phyloP scores from a whole-genome alignment of 371 early-diverging fungal genomes.

The Blakeslea trispora region DNA sequence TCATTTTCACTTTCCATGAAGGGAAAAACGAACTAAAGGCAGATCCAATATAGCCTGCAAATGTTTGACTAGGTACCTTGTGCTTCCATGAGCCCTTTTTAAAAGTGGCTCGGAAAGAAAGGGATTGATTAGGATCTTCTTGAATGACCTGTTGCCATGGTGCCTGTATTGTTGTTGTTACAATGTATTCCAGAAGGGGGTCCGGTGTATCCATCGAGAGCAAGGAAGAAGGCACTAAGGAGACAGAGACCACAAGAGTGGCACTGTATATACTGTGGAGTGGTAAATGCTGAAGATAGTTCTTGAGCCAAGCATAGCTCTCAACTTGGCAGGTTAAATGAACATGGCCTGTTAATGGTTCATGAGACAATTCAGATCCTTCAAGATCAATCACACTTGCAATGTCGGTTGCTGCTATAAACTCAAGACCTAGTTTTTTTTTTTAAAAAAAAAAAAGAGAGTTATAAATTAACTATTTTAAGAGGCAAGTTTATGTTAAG shows the following conservation, averaged over 20 bases:
- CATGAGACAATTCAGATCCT: constrained; percentile 8
- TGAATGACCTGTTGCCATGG: constrained; percentile 20
- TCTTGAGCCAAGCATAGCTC: constrained; percentile 3
- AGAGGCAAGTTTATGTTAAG: not conserved
- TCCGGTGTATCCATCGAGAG: constrained; percentile 30
- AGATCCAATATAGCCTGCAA: constrained; percentile 38
- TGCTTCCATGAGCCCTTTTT: constrained; percentile 36
- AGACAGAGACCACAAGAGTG: constrained; percentile 27
- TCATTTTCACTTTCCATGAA: constrained; percentile 44
- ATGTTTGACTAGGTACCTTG: constrained; percentile 22
- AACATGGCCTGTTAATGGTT: constrained; percentile 32
- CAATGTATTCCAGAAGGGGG: constrained; percentile 22
- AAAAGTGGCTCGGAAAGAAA: constrained; percentile 43
- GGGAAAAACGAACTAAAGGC: constrained; percentile 27
- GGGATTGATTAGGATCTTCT: constrained; percentile 4
- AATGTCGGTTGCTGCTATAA: constrained; percentile 29
- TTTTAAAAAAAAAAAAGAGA: too few relatives aligned
- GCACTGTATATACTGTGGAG: constrained; percentile 28
- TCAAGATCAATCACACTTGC: constrained; percentile 8
- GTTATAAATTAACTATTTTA: too few relatives aligned
- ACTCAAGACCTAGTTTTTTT: constrained; percentile 27
- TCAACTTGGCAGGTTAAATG: constrained; percentile 19
- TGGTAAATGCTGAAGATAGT: constrained; percentile 8
- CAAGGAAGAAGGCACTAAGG: constrained; percentile 16
- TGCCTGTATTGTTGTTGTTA: constrained; percentile 15